Base-by-base conservation (phyloP, 169 alveolate genomes). In the Blepharisma undulans region DNA sequence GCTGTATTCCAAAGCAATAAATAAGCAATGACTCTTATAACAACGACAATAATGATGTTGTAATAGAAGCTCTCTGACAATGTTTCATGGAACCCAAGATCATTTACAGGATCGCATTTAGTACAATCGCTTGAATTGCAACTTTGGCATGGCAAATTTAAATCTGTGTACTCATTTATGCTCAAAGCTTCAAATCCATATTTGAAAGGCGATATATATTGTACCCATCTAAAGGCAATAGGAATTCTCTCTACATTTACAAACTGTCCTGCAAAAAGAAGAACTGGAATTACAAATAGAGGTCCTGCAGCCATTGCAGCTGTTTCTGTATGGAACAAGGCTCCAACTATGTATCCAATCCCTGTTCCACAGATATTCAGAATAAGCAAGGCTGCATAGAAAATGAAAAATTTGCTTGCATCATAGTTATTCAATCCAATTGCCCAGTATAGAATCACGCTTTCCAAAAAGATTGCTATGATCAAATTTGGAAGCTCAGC, bases 121-220 rank as follows among this genome's bases (percentile, higher is more conserved):
- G 80, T 74, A 6, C 30, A 29, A 29, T 29, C 80, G 16, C 12
- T 5, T 7, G 29, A 25, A 29, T 74, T 25, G 12, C 36, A 25
- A 25, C 36, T 74, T 74, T 74, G 48, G 29, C 80, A 74, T 0
- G 66, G 66, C 14, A 48, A 48, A 48, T 48, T 48, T 48, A 48
- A 48, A 5, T 48, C 92, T 1, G 76, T 76, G 77, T 86, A 94
- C 60, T 94, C 95, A 79, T 94, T 94, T 66, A 90, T 36, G 29
- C 78, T 74, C 22, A 88, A 12, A 12, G 94, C 94, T 66, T 87
- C 95, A 36, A 90, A 89, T 0, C 94, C 91, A 90, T 95, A 96
- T 88, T 93, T 91, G 33, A 90, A 48, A 5, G 98, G 97, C 14
- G 96, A 93, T 14, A 95, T 36, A 66, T 91, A 95, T 76, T 93